Evolutionary conservation across 83 land plant species (phyloP).

Genomic region (Diphasiastrum complanatum): DNA sequence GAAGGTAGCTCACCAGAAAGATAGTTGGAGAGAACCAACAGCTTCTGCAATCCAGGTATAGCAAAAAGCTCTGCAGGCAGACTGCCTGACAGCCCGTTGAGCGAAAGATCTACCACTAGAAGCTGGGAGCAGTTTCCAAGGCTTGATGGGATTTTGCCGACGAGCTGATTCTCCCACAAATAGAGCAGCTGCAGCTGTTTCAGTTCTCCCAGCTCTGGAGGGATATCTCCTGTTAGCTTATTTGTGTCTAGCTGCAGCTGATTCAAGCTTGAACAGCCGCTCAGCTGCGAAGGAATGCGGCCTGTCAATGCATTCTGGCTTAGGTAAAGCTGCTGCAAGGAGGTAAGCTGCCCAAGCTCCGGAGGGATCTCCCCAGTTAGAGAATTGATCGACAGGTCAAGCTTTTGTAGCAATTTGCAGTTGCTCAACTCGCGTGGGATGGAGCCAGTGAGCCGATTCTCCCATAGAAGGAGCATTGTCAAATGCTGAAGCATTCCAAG

Average conservation of each 20-base stretch:
- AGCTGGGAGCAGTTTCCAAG: constrained; percentile 2
- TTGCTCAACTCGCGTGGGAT: constrained; percentile 17
- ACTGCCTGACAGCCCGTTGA: constrained; percentile 47
- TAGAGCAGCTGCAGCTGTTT: neutral
- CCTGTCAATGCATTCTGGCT: neutral
- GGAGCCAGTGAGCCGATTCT: constrained; percentile 23
- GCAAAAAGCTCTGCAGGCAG: neutral
- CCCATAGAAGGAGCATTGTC: constrained; percentile 23
- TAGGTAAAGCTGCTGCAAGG: neutral
- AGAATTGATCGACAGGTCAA: constrained; percentile 17
- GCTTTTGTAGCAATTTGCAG: constrained; percentile 7
- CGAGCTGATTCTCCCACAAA: neutral
- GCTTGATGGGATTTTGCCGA: neutral
- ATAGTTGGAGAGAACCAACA: neutral
- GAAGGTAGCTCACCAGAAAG: constrained; percentile 3
- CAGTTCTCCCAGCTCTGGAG: constrained; percentile 1
- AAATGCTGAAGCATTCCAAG: constrained; percentile 23
- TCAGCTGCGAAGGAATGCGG: constrained; percentile 20
- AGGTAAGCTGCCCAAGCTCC: neutral
- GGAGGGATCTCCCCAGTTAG: constrained; percentile 15
- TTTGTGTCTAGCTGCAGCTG: neutral
- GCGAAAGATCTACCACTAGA: constrained; percentile 36
- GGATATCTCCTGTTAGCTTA: neutral
- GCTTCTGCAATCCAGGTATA: neutral
- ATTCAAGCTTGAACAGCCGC: neutral